Base-by-base conservation (phyloP, 805 yeast genomes). In the Starmerella ratchasimensis region DNA sequence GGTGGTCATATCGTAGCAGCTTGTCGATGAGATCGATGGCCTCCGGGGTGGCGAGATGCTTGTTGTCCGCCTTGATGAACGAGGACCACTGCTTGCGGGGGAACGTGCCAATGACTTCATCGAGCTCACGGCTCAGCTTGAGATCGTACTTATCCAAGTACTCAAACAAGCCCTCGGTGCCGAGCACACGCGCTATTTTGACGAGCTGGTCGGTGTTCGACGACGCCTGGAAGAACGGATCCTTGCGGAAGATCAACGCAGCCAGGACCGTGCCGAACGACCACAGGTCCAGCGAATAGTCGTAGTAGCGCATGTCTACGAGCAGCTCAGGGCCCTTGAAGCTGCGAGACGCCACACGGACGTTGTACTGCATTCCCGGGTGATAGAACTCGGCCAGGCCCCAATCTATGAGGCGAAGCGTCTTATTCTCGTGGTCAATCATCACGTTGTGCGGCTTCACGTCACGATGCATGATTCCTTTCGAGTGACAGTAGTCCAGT, bases 401-500 rank as follows among this genome's bases (percentile, higher is more conserved):
- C 95, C 95, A 84, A 62, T 84, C 95, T 46, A 84, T 84, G 39
- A 84, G 69, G 50, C 88, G 69, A 52, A 84, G 61, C 47, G 68
- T 69, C 36, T 60, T 54, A 32, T 55, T 57, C 19, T 65, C 61
- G 44, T 83, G 94, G 59, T 84, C 94, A 49, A 83, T 83, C 94
- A 83, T 83, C 31, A 83, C 82, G 54, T 83, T 83, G 58, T 83
- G 94, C 9, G 94, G 94, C 56, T 83, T 83, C 35, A 83, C 94
- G 59, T 83, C 95, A 56, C 95, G 67, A 59, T 83, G 95, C 78
- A 83, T 83, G 47, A 86, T 82, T 26, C 96, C 96, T 77, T 80
- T 80, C 5, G 93, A 79, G 62, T 86, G 96, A 38, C 82, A 77
- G 58, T 70, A 84, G 61, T 86, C 93, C 46, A 86, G 67, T 0